Percentiles rank a stretch among this genome's conserved stretches.
These are phyloP conservation scores for Lentinula aciculospora DNA, from an alignment of 768 basidiomycete genomes.

Conservation along the genomic window DNA sequence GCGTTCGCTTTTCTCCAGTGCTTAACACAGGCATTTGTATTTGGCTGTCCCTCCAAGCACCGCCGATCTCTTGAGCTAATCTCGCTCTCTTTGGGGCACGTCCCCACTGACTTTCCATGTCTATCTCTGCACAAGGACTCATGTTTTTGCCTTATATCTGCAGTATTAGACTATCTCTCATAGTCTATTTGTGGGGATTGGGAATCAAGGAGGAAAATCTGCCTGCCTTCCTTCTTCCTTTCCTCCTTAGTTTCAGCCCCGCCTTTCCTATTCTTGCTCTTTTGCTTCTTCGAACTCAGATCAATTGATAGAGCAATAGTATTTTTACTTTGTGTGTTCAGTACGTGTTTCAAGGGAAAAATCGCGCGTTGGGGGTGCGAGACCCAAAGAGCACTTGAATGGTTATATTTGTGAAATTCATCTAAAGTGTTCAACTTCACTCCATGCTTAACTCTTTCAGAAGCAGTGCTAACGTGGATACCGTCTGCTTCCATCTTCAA, in stretches of 20 bases:
- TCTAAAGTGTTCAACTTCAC: background rate
- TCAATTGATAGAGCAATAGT: too few species aligned
- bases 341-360: too few species aligned
- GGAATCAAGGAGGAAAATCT: background rate
- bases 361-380: background rate
- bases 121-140: background rate
- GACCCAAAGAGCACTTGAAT: background rate
- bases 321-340: too few species aligned
- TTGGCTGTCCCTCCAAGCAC: constrained; percentile 1
- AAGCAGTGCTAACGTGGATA: background rate
- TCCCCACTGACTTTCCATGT: background rate
- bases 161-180: background rate
- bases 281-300: too few species aligned
- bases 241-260: background rate
- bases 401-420: background rate
- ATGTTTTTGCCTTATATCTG: background rate
- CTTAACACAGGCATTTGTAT: background rate
- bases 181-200: background rate
- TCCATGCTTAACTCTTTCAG: background rate
- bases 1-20: background rate
- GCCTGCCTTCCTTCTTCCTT: background rate
- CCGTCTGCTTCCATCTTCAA: background rate
- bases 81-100: background rate
- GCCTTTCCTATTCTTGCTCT: too few species aligned
- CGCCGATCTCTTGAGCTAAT: constrained; percentile 4